A percentile compares a stretch with the other conserved stretches of the same genome.
These are phyloP conservation scores for Trypanosoma brucei DNA, from an alignment of 208 protist genomes.

Conservation along the genomic window DNA sequence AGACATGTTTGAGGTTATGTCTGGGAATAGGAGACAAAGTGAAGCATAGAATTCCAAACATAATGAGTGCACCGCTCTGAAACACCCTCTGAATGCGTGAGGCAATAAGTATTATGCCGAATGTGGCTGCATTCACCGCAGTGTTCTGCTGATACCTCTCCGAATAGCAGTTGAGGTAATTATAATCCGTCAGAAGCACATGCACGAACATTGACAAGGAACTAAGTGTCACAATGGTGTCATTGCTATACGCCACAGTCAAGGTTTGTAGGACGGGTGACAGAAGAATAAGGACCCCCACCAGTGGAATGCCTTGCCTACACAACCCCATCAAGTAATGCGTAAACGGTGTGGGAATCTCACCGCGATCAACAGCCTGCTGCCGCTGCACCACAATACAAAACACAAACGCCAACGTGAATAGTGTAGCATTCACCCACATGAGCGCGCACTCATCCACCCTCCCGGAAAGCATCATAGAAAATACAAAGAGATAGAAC, in stretches of 20 bases:
- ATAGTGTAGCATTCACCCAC: conserved; percentile 44
- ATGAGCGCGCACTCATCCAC: conserved; percentile 36
- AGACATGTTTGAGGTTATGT: conserved; percentile 55
- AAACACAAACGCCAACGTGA: conserved; percentile 33
- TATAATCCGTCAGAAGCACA: conserved; percentile 79
- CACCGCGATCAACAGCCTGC: conserved; percentile 15
- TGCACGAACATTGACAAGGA: conserved; percentile 78
- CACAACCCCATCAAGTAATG: conserved; percentile 43
- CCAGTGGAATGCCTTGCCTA: conserved; percentile 50
- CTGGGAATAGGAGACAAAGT: conserved; percentile 74
- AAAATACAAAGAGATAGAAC: conserved; percentile 78
- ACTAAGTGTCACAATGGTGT: conserved; percentile 87
- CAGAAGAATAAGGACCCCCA: conserved; percentile 58
- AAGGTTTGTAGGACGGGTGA: conserved; percentile 80
- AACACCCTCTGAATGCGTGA: conserved; percentile 67
- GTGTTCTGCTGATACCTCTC: conserved; percentile 56
- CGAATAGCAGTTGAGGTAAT: conserved; percentile 78
- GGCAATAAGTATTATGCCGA: conserved; percentile 80
- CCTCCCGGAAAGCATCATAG: conserved; percentile 33
- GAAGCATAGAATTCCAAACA: conserved; percentile 85
- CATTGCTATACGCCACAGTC: conserved; percentile 80
- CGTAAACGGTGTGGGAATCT: conserved; percentile 21
- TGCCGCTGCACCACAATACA: conserved; percentile 32
- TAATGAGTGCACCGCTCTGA: conserved; percentile 68
- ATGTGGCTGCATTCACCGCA: conserved; percentile 79